phyloP scores from a whole-genome alignment of 192 early-diverging fungal species.

The Mycoemilia scoparia region DNA sequence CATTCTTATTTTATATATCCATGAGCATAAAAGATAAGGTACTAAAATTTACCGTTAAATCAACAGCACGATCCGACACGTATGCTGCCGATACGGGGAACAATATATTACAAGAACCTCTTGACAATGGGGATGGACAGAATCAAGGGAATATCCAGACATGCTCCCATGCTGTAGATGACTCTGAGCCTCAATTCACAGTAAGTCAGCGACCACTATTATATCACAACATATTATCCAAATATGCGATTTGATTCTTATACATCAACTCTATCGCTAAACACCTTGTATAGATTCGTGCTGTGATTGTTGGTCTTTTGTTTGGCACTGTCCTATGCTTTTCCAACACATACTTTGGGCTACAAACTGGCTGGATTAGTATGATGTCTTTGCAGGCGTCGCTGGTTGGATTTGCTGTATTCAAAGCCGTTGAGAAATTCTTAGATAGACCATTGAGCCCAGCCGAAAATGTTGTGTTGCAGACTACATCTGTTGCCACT shows the following conservation, averaged over 20 bases:
- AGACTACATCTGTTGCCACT: slow-evolving; percentile 67
- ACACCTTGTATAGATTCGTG: no score
- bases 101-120: background rate
- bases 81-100: background rate
- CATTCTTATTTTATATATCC: background rate
- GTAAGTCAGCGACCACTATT: no score
- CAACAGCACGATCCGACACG: background rate
- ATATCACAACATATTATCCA: no score
- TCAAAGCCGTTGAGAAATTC: slow-evolving; percentile 38
- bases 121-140: slow-evolving; percentile 2
- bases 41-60: background rate
- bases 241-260: no score
- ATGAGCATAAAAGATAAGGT: slow-evolving; percentile 3
- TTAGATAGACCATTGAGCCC: slow-evolving; percentile 42
- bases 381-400: slow-evolving; percentile 64
- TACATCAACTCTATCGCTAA: no score
- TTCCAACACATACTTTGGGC: slow-evolving; percentile 78
- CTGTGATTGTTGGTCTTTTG: slow-evolving; percentile 36
- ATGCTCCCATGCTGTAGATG: slow-evolving; percentile 13
- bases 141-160: slow-evolving; percentile 1
- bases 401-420: slow-evolving; percentile 57
- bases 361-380: slow-evolving; percentile 64
- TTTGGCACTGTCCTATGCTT: slow-evolving; percentile 59
- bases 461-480: slow-evolving; percentile 69
- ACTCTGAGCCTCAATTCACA: slow-evolving; percentile 20